Percentiles rank a stretch among this genome's conserved stretches.
Evolutionary conservation across 768 basidiomycete species (phyloP).

Genomic region (Punctularia strigosozonata): DNA sequence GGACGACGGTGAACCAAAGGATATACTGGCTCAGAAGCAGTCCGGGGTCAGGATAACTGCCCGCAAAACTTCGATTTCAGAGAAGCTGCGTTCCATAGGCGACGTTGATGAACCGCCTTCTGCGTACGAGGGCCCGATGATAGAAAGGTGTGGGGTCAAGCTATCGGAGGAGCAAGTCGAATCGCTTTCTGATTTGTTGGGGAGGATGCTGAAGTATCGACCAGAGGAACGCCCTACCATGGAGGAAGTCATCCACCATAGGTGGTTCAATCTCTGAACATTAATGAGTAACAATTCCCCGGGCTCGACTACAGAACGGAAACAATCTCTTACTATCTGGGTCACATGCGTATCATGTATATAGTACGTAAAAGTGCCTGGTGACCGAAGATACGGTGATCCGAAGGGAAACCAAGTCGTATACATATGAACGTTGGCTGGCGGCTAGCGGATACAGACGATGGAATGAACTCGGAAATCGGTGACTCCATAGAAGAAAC

Average conservation of each 20-base stretch:
- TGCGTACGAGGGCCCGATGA: conserved; percentile 20
- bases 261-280: too few relatives aligned
- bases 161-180: conserved; percentile 20
- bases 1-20: conserved; percentile 22
- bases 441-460: too few relatives aligned
- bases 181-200: conserved; percentile 25
- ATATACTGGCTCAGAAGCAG: conserved; percentile 12
- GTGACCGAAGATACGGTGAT: too few relatives aligned
- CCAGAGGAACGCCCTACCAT: conserved; percentile 30
- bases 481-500: too few relatives aligned
- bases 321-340: too few relatives aligned
- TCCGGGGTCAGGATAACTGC: conserved; percentile 14
- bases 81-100: conserved; percentile 19
- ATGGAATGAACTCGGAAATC: too few relatives aligned
- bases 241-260: conserved; percentile 22
- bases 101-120: conserved; percentile 12
- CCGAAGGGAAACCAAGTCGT: too few relatives aligned
- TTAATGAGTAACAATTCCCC: too few relatives aligned
- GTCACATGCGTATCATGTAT: too few relatives aligned
- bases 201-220: conserved; percentile 27
- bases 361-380: too few relatives aligned
- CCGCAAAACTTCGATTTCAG: conserved; percentile 16
- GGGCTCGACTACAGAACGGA: too few relatives aligned
- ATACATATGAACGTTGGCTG: too few relatives aligned
- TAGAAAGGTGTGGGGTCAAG: conserved; percentile 17